Evolutionary conservation across 441 rosid genomes (phyloP).

Genomic region (Mallotus repandus): DNA sequence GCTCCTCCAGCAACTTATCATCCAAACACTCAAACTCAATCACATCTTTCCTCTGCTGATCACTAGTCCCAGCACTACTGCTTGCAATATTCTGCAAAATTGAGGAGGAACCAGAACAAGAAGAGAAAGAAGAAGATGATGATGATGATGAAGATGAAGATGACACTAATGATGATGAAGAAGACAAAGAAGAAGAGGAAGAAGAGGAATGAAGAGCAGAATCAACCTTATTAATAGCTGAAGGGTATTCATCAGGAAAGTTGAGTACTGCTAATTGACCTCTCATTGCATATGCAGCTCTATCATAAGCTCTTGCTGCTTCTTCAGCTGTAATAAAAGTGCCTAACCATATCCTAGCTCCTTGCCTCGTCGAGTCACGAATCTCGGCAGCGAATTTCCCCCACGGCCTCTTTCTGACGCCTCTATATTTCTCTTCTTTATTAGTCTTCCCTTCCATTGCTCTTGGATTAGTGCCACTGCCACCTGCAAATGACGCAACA

Average conservation of each 20-base stretch:
- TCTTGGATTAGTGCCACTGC: no score
- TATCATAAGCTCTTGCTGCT: constrained; percentile 82
- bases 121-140: constrained; percentile 6
- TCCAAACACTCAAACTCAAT: constrained; percentile 74
- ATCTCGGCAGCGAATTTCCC: constrained; percentile 84
- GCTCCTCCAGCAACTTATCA: constrained; percentile 69
- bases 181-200: neutral
- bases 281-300: constrained; percentile 67
- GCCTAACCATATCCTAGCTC: constrained; percentile 81
- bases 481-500: neutral
- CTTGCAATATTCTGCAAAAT: constrained; percentile 23
- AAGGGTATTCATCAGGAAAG: constrained; percentile 48
- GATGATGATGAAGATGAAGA: constrained; percentile 3
- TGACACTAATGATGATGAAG: neutral
- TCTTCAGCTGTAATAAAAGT: constrained; percentile 76
- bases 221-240: constrained; percentile 15
- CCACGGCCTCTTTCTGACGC: constrained; percentile 83
- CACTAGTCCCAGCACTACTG: constrained; percentile 10
- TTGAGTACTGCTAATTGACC: constrained; percentile 78
- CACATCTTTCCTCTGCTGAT: constrained; percentile 35
- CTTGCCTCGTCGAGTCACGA: constrained; percentile 71
- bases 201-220: constrained; percentile 24
- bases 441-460: constrained; percentile 26
- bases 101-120: constrained; percentile 26
- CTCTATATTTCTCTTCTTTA: constrained; percentile 51